Evolutionary conservation across 345 rosid genomes (phyloP), one percentile per base, ranked within the genome.

Genomic region (Turnera subulata): DNA sequence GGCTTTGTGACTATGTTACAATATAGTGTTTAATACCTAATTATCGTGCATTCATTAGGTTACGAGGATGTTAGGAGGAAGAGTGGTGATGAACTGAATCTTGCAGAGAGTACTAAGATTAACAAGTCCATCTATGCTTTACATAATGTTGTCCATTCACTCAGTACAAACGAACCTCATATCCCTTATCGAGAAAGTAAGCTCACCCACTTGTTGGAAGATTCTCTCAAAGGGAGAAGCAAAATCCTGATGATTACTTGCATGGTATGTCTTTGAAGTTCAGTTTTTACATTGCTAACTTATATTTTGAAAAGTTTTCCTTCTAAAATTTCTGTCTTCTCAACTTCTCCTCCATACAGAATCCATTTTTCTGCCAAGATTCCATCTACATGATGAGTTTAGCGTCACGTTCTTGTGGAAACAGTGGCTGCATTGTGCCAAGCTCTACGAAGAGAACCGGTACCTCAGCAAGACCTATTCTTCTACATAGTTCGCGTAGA

Each of bases 181-280:
- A 80, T 90, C 33, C 95, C 92, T 20, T 90, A 82, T 66, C 81
- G 95, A 22, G 95, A 84, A 73, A 90, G 86, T 65, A 84, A 78
- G 68, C 77, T 90, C 29, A 83, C 90, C 37, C 84, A 73, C 47
- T 69, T 90, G 85, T 62, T 86, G 74, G 81, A 80, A 58, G 88
- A 84, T 55, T 90, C 92, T 18, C 63, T 90, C 14, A 76, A 80
- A 67, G 79, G 88, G 56, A 55, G 51, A 46, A 75, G 65, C 69
- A 70, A 40, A 68, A 67, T 80, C 9, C 57, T 82, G 81, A 63
- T 84, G 50, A 58, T 90, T 47, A 74, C 90, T 47, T 90, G 97
- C 72, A 66, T 90, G 80, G 97, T 90, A 43, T 63, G 79, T 51
- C 46, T 57, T 53, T 37, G 40, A 7, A 37, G 11, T n/a, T n/a